Evolutionary conservation across 768 basidiomycete species (phyloP).

Genomic region (Tulasnella sp.): DNA sequence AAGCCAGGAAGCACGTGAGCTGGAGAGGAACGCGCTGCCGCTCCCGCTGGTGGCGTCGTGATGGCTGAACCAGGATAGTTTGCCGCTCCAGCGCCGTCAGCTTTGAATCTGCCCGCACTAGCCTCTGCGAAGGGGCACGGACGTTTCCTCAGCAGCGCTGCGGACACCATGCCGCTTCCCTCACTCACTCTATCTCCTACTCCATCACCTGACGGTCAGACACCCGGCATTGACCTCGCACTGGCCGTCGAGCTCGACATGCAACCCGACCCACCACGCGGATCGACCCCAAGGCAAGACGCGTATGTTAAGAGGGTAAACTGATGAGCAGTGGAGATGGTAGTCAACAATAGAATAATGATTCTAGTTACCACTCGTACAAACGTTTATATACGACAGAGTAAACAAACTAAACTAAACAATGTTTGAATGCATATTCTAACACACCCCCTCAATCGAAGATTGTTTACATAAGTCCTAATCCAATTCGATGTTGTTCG

Average conservation of each 20-base stretch:
- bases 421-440: too few species aligned
- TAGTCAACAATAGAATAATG: too few species aligned
- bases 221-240: slow-evolving; percentile 1
- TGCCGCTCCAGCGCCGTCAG: slow-evolving; percentile 6
- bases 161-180: slow-evolving; percentile 62
- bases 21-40: slow-evolving; percentile 13
- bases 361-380: too few species aligned
- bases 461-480: too few species aligned
- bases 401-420: too few species aligned
- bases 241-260: slow-evolving; percentile 56
- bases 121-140: slow-evolving; percentile 22
- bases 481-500: too few species aligned
- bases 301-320: too few species aligned
- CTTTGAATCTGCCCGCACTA: background rate
- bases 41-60: slow-evolving; percentile 1
- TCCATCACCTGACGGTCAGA: slow-evolving; percentile 43
- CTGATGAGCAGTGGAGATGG: too few species aligned
- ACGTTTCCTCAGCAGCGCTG: slow-evolving; percentile 35
- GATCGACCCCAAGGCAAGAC: slow-evolving; percentile 34
- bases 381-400: too few species aligned
- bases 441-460: too few species aligned
- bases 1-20: slow-evolving; percentile 26
- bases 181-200: slow-evolving; percentile 76
- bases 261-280: slow-evolving; percentile 43
- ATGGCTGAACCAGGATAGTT: slow-evolving; percentile 16